Conservation (phyloP, 2,329 filamentous ascomycete species). For the Cladorrhinum sp. region DNA sequence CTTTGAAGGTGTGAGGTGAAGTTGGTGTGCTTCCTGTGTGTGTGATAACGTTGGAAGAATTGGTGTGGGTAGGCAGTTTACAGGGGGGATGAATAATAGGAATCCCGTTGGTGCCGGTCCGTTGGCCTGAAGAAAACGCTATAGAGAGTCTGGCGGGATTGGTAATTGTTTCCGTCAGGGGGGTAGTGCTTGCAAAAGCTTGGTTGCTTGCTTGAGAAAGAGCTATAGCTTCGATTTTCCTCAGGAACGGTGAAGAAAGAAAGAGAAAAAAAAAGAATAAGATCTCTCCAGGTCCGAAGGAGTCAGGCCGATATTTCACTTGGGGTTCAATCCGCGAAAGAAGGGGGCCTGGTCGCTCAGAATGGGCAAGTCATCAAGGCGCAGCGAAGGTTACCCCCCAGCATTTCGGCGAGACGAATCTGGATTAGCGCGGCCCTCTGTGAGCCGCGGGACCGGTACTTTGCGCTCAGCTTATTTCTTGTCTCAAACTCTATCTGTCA, state of each 20-base stretch:
- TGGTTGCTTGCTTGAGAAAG: not conserved
- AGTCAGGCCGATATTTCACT: slow-evolving; percentile 33
- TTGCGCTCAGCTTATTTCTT: slow-evolving; percentile 10
- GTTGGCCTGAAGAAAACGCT: not conserved
- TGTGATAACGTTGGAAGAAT: not conserved
- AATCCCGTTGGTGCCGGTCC: not conserved
- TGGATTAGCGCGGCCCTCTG: slow-evolving; percentile 18
- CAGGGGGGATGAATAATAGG: not conserved
- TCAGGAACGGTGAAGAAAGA: slow-evolving; percentile 13
- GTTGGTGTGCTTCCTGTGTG: not conserved
- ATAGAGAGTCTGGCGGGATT: too few species aligned
- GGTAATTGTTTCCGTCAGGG: not conserved
- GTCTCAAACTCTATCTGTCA: not conserved
- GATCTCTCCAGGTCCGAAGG: slow-evolving; percentile 25
- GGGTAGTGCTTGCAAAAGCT: not conserved
- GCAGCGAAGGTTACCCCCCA: slow-evolving; percentile 24
- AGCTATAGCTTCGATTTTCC: slow-evolving; percentile 8
- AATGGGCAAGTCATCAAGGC: slow-evolving; percentile 22
- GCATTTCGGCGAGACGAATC: slow-evolving; percentile 29
- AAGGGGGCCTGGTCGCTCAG: slow-evolving; percentile 10
- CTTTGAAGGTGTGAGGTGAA: not conserved
- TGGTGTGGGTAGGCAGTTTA: not conserved
- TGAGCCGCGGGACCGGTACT: slow-evolving; percentile 15
- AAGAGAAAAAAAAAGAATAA: slow-evolving; percentile 20
- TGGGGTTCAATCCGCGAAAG: slow-evolving; percentile 6